Conservation (phyloP, 805 yeast genomes). For the Ogataea sp. region DNA sequence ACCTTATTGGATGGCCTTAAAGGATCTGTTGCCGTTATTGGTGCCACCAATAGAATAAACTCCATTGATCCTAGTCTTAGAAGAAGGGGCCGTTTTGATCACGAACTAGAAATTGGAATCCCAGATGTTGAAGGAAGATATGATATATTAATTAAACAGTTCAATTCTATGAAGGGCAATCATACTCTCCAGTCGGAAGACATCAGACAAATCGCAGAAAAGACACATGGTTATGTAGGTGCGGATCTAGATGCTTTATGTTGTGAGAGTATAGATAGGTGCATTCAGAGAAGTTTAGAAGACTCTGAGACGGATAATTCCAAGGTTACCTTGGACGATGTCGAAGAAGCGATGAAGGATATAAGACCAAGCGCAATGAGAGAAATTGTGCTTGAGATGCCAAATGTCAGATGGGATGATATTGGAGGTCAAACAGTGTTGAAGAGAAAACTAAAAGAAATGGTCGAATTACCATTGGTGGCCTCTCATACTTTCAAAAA, state of each 20-base stretch:
- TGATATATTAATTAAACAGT: slow-evolving; percentile 61
- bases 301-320: slow-evolving; percentile 21
- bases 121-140: slow-evolving; percentile 79
- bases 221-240: slow-evolving; percentile 96
- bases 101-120: slow-evolving; percentile 85
- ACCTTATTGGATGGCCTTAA: slow-evolving; percentile 78
- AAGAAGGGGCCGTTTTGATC: slow-evolving; percentile 92
- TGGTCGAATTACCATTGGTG: slow-evolving; percentile 84
- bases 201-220: slow-evolving; percentile 55
- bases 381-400: slow-evolving; percentile 89
- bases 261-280: slow-evolving; percentile 80
- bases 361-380: slow-evolving; percentile 96
- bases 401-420: slow-evolving; percentile 88
- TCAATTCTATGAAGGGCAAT: slow-evolving; percentile 40
- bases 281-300: slow-evolving; percentile 58
- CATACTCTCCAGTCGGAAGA: slow-evolving; percentile 46
- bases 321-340: slow-evolving; percentile 45
- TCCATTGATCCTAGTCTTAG: slow-evolving; percentile 81
- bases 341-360: slow-evolving; percentile 67
- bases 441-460: slow-evolving; percentile 76
- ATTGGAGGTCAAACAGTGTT: slow-evolving; percentile 91
- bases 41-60: slow-evolving; percentile 94
- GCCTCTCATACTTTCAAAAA: slow-evolving; percentile 69
- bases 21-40: slow-evolving; percentile 62
- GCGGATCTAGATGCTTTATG: slow-evolving; percentile 87